These are phyloP conservation scores for Chytridium lagenaria DNA, from an alignment of 371 early-diverging fungal genomes.

Conservation along the genomic window DNA sequence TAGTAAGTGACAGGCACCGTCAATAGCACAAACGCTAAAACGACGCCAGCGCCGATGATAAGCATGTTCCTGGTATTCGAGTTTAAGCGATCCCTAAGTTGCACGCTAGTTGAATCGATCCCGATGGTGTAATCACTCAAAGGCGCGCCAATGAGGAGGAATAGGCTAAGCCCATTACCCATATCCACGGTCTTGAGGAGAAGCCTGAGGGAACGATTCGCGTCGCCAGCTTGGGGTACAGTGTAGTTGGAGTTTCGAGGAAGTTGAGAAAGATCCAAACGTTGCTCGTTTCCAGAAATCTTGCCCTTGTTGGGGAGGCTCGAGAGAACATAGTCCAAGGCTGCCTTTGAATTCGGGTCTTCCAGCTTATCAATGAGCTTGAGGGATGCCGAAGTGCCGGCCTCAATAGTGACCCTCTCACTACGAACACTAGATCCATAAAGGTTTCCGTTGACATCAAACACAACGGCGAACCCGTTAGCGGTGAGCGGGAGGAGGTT, in stretches of 20 bases:
- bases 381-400: background rate
- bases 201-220: background rate
- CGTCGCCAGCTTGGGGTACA: background rate
- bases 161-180: background rate
- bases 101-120: background rate
- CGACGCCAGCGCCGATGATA: background rate
- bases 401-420: background rate
- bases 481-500: background rate
- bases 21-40: background rate
- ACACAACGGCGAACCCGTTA: constrained; percentile 12
- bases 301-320: background rate
- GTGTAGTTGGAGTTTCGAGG: background rate
- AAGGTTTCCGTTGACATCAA: constrained; percentile 5
- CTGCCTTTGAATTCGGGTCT: background rate
- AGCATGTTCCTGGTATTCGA: background rate
- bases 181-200: background rate
- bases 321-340: background rate
- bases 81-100: background rate
- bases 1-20: constrained; percentile 3
- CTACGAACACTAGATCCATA: constrained; percentile 9
- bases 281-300: no score
- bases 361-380: background rate
- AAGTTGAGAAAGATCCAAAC: background rate
- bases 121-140: constrained; percentile 9
- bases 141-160: constrained; percentile 6